Base-by-base conservation (phyloP, 768 basidiomycete genomes). In the Russula compacta region DNA sequence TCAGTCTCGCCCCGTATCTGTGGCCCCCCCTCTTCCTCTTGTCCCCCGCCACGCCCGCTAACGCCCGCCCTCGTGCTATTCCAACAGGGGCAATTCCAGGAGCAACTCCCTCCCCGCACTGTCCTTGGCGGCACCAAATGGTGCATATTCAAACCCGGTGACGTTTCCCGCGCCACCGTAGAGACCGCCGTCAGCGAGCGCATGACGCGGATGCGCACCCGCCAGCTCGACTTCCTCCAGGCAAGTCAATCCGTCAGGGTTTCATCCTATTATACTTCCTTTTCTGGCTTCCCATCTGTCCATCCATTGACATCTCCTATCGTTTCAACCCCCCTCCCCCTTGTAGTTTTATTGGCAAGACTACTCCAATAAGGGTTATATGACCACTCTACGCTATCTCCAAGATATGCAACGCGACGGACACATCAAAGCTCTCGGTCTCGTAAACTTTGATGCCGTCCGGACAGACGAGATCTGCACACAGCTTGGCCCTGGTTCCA, bases 81-180 rank as follows among this genome's bases (percentile, higher is more conserved):
- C 54, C 53, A 33, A 60, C 71, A 92, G 89, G 90, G 89, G 12
- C 82, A 86, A 70, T 88, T 87, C 72, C 79, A 79, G 67, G 68
- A 73, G 63, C 75, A 78, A 12, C 71, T 82, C 17, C 70, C 75
- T 33, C 64, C 73, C 35, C 68, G 77, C 33, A 67, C 72, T 3
- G 78, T 87, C 10, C 63, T 92, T 29, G 86, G 88, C 46, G 88
- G 86, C 1, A 93, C 92, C 2, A 93, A 93, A 69, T 93, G 88
- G 89, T 92, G 89, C 70, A 81, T 89, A 14, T 92, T 92, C 75
- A 77, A 80, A 59, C 73, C 74, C 33, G 74, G 76, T 15, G 72
- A 72, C 14, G 75, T 81, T 1, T 79, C 86, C 3, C 81, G 80
- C 7, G 71, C 76, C 35, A 71, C 78, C 55, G 87, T 90, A 52